These are phyloP conservation scores for Echinosophora koreensis DNA, from an alignment of 306 rosid species.

Conservation along the genomic window DNA sequence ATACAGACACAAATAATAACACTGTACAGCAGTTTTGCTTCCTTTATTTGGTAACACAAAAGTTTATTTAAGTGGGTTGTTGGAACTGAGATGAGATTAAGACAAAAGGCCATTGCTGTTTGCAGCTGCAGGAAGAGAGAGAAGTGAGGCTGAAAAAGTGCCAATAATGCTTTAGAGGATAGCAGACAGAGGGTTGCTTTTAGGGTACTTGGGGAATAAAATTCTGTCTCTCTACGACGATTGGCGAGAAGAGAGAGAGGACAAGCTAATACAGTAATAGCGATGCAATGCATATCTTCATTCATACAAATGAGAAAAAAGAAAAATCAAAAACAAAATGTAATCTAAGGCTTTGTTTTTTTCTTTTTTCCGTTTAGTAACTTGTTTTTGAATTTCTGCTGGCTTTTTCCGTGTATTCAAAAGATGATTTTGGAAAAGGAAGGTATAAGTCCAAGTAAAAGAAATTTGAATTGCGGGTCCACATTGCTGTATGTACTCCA, in stretches of 20 bases:
- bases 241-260: constrained; percentile 57
- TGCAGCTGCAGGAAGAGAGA: constrained; percentile 49
- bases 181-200: constrained; percentile 87
- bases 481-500: constrained; percentile 24
- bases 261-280: not conserved
- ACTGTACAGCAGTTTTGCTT: constrained; percentile 36
- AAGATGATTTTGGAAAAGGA: constrained; percentile 65
- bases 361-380: constrained; percentile 58
- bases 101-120: constrained; percentile 73
- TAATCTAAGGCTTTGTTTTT: constrained; percentile 10
- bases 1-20: constrained; percentile 42
- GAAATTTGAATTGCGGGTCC: constrained; percentile 55
- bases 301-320: constrained; percentile 24
- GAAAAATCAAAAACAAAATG: not conserved
- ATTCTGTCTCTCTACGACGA: constrained; percentile 81
- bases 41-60: constrained; percentile 48
- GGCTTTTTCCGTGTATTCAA: constrained; percentile 76
- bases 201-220: constrained; percentile 93
- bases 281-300: not conserved
- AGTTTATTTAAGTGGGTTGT: constrained; percentile 52
- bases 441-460: constrained; percentile 40
- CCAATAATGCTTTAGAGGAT: constrained; percentile 71
- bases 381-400: constrained; percentile 77
- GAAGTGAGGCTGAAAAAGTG: constrained; percentile 51
- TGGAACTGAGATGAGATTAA: constrained; percentile 60